Percentiles rank a stretch among this genome's conserved stretches.
These are phyloP conservation scores for Dendrothele bispora DNA, from an alignment of 768 basidiomycete species.

Conservation along the genomic window DNA sequence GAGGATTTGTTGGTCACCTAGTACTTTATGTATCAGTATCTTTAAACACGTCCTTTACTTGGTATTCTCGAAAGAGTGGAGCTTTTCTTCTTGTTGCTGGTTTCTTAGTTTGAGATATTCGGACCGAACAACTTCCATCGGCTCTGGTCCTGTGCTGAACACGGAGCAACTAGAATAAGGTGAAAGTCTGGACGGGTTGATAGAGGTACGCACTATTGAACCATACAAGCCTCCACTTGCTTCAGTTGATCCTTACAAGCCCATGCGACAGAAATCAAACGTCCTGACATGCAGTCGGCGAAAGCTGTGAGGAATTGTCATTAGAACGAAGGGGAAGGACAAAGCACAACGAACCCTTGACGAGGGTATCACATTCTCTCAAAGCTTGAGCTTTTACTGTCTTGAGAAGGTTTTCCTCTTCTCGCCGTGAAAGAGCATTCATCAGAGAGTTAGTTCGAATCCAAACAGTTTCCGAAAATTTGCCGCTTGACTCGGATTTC, in stretches of 20 bases:
- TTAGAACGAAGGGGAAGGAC: neutral
- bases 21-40: too few relatives aligned
- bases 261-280: conserved; percentile 86
- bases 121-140: conserved; percentile 68
- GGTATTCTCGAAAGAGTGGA: neutral
- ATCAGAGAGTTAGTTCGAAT: conserved; percentile 37
- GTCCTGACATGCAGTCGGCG: conserved; percentile 79
- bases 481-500: neutral
- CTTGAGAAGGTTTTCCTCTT: conserved; percentile 85
- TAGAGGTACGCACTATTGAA: conserved; percentile 65
- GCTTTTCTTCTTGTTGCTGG: conserved; percentile 18
- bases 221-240: conserved; percentile 75
- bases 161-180: conserved; percentile 4
- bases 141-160: conserved; percentile 67
- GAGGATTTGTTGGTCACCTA: too few relatives aligned
- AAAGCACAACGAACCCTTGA: conserved; percentile 58
- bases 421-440: conserved; percentile 84
- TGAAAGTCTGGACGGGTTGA: too few relatives aligned
- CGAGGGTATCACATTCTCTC: conserved; percentile 72
- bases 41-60: neutral
- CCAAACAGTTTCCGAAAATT: neutral
- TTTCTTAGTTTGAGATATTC: conserved; percentile 74
- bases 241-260: conserved; percentile 71
- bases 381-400: conserved; percentile 78
- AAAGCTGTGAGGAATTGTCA: conserved; percentile 54